Percentiles rank a stretch among this genome's conserved stretches.
These are phyloP conservation scores for Paratinospora sagittata DNA, from an alignment of 164 flowering plant species.

Conservation along the genomic window DNA sequence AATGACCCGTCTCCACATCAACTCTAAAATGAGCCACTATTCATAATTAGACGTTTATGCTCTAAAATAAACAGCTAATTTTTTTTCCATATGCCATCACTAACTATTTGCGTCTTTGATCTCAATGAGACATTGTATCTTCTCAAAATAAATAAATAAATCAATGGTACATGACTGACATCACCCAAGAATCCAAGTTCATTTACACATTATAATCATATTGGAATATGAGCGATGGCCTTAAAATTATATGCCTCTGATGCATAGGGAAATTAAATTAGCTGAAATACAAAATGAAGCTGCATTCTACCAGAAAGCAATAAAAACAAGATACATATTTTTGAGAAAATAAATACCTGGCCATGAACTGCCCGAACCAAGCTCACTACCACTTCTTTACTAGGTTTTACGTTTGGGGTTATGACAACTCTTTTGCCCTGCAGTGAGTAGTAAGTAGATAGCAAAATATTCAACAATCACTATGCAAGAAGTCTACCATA, in stretches of 20 bases:
- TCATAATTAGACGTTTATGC: too few relatives aligned
- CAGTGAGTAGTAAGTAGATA: conserved; percentile 6
- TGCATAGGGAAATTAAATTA: background rate
- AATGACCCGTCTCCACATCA: background rate
- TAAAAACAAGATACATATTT: background rate
- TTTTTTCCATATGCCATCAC: background rate
- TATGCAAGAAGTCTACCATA: background rate
- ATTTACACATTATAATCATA: background rate
- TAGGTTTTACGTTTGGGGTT: conserved; percentile 75
- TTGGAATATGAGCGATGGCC: background rate
- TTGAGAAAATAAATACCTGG: conserved; percentile 39
- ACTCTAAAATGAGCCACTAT: too few relatives aligned
- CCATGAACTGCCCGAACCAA: conserved; percentile 82
- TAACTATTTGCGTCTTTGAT: background rate
- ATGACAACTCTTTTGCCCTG: conserved; percentile 77
- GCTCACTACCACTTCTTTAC: conserved; percentile 53
- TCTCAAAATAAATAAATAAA: background rate
- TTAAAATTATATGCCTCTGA: background rate
- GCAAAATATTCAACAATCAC: background rate
- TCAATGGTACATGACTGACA: background rate
- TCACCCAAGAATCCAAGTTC: background rate
- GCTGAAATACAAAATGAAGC: background rate
- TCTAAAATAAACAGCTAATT: background rate
- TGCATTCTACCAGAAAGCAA: background rate
- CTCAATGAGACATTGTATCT: background rate